Base-by-base conservation (phyloP, 176 grass and related monocot genomes). In the Pontederia paniculata region DNA sequence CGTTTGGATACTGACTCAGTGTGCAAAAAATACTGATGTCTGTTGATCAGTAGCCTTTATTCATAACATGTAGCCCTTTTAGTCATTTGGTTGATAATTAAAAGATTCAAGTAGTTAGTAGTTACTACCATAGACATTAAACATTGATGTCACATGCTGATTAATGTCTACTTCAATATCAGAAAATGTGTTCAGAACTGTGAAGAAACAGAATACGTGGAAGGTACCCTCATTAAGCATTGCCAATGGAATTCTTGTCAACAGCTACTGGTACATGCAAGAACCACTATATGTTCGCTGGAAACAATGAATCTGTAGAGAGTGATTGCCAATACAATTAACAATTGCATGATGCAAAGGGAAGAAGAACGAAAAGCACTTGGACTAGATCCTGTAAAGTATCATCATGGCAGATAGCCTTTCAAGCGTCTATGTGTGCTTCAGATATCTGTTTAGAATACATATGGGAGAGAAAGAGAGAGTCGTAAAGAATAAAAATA, bases 241-340 rank as follows among this genome's bases (percentile, higher is more conserved):
- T 91, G 83, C 44, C 21, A 74, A 82, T 6, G 70, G 63, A 57
- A 71, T 81, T 45, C 77, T 72, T 8, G 64, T 42, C 5, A 64
- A 74, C 43, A 79, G 79, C 15, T 71, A 76, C 28, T 98, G 83
- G 86, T 98, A 88, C 54, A 74, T 82, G 51, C 83, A 98, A 16
- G 87, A 91, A 17, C 86, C 86, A 2, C 7, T 98, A 3, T 91
- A 91, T 62, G 43, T 98, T 69, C 79, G 83, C 43, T 98, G 93
- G 93, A 88, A 98, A 69, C 86, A 98, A 42, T 98, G 86, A 83
- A 91, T 82, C 65, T 98, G 83, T 79, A 91, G 79, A n/a, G 49
- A 88, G 80, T 10, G 86, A 88, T 17, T 98, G 93, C 73, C 75
- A 77, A 17, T 90, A n/a, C n/a, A n/a, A n/a, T n/a, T n/a, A n/a